Conservation (phyloP, 2,329 filamentous ascomycete species). For the Fusarium acutatum region DNA sequence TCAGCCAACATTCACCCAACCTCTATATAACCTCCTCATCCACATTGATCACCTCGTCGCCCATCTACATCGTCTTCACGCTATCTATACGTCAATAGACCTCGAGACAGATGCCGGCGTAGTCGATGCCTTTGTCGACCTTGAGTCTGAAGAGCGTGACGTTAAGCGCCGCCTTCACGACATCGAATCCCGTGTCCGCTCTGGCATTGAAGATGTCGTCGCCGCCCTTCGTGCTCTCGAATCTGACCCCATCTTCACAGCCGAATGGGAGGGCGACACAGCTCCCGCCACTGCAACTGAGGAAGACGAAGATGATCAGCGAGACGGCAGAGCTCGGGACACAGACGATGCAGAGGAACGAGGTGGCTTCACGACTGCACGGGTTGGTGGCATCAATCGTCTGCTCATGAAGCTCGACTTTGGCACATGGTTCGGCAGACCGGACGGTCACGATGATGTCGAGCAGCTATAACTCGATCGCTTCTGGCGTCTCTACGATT, state of each 20-base stretch:
- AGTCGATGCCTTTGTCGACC: conserved; percentile 76
- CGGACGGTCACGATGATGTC: conserved; percentile 34
- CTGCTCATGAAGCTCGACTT: conserved; percentile 91
- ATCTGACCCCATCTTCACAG: conserved; percentile 54
- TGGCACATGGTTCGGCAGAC: conserved; percentile 62
- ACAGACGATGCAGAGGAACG: conserved; percentile 50
- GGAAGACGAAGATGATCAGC: conserved; percentile 17
- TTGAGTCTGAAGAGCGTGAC: conserved; percentile 75
- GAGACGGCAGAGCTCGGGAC: conserved; percentile 44
- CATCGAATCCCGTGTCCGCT: conserved; percentile 71
- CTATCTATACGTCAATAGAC: conserved; percentile 80
- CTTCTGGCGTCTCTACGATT: conserved; percentile 9
- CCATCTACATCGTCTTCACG: conserved; percentile 77
- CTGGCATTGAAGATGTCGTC: conserved; percentile 74
- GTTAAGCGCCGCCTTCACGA: conserved; percentile 70
- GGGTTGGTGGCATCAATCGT: conserved; percentile 82
- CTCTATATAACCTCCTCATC: conserved; percentile 72
- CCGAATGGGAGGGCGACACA: conserved; percentile 52
- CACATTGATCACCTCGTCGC: conserved; percentile 85
- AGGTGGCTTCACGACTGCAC: conserved; percentile 70
- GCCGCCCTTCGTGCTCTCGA: conserved; percentile 59
- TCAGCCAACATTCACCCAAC: conserved; percentile 67
- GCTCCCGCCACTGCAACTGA: conserved; percentile 19
- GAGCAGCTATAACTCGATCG: conserved; percentile 10
- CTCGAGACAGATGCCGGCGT: conserved; percentile 85